A percentile compares a stretch with the other conserved stretches of the same genome.
phyloP scores from a whole-genome alignment of 805 yeast species.

The Peterozyma xylosa region DNA sequence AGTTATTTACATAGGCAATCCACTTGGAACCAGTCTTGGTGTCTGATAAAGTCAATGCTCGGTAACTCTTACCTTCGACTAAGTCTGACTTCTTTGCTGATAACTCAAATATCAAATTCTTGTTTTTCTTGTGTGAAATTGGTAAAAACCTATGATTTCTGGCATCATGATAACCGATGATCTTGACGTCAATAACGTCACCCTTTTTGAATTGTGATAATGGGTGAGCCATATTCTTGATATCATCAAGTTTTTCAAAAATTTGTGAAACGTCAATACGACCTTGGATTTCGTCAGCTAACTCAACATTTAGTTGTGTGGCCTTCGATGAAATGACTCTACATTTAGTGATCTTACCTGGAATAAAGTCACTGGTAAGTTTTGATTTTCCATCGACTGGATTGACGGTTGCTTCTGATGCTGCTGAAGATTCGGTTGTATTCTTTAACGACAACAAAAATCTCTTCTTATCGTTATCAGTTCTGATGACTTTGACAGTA shows the following conservation, averaged over 20 bases:
- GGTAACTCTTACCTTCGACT: conserved; percentile 12
- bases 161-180: conserved; percentile 73
- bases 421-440: conserved; percentile 10
- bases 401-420: conserved; percentile 31
- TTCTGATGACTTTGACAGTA: conserved; percentile 53
- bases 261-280: conserved; percentile 72
- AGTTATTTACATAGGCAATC: conserved; percentile 59
- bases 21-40: conserved; percentile 42
- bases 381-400: conserved; percentile 55
- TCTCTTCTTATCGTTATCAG: conserved; percentile 63
- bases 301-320: conserved; percentile 64
- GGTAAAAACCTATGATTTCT: conserved; percentile 63
- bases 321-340: conserved; percentile 54
- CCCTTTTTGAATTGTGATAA: conserved; percentile 52
- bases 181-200: conserved; percentile 48
- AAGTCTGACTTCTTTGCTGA: conserved; percentile 41
- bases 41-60: conserved; percentile 29
- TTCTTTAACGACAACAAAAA: conserved; percentile 59
- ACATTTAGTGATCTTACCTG: conserved; percentile 60
- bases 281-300: conserved; percentile 76
- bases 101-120: conserved; percentile 57
- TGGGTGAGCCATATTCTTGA: conserved; percentile 52
- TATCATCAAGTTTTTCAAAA: conserved; percentile 44
- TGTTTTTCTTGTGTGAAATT: conserved; percentile 48
- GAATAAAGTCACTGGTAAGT: conserved; percentile 38